Evolutionary conservation across 2,329 filamentous ascomycete species (phyloP), one percentile per base, ranked within the genome.

Genomic region (Cordyceps tenuipes): DNA sequence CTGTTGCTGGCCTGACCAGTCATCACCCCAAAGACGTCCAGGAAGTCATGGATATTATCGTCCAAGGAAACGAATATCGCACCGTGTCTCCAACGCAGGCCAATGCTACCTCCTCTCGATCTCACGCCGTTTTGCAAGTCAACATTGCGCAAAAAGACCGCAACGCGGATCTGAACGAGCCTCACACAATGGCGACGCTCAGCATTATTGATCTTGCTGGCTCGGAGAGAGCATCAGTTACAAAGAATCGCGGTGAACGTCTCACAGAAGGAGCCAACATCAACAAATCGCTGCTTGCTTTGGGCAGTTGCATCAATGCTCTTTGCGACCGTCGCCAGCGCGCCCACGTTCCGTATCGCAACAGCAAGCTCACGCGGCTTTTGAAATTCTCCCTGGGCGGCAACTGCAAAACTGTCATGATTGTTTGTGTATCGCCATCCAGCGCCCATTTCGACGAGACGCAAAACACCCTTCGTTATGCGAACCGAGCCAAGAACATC

Each of bases 391-490:
- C 93, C 0, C 83, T 99, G 0, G 94, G 94, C 34, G 94, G 94
- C 3, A 99, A 99, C 73, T 99, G 94, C 81, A 95, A 92, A 75
- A 99, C 94, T 0, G 94, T 99, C 71, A 99, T 99, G 94, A 97
- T 99, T 72, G 94, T 99, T 29, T 99, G 94, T 69, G 90, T 99
- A 58, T 97, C 92, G 66, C 94, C 94, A 1, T 97, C 91, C 0
- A 97, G 94, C 69, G 89, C 90, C 5, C 94, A 99, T 74, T 99
- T 94, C 67, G 94, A 99, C 72, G 94, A 99, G 75, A 97, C 93
- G 0, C 94, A 99, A 69, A 99, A 99, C 73, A 99, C 94, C 0
- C 80, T 99, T 19, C 89, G 95, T 67, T 99, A 99, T 69, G 94
- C 94, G 54, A 97, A 99, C 73, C 84, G 94, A 66, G 94, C 94